These are phyloP conservation scores for Hysterium pulicare DNA, from an alignment of 2,329 filamentous ascomycete genomes.

Conservation along the genomic window DNA sequence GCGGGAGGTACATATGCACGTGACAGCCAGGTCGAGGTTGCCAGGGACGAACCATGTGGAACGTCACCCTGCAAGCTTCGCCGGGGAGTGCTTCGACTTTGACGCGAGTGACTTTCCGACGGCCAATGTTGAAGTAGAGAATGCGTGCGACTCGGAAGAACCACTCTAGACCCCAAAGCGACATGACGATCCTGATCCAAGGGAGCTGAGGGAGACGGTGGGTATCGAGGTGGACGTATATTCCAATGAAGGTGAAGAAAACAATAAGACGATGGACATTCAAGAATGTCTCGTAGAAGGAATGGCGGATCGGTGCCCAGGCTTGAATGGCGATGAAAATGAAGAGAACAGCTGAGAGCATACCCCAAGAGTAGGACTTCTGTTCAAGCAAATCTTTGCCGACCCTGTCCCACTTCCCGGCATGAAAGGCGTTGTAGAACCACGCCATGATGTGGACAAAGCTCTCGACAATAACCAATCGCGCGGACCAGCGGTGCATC, in stretches of 20 bases:
- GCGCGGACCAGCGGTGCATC: slow-evolving; percentile 77
- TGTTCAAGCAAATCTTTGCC: slow-evolving; percentile 53
- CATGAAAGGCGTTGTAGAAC: slow-evolving; percentile 61
- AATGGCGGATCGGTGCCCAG: slow-evolving; percentile 78
- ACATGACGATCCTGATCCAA: slow-evolving; percentile 70
- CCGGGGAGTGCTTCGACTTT: slow-evolving; percentile 58
- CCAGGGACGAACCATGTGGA: slow-evolving; percentile 55
- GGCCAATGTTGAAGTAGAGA: slow-evolving; percentile 52
- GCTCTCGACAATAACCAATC: slow-evolving; percentile 67
- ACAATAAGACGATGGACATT: slow-evolving; percentile 78
- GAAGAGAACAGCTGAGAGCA: slow-evolving; percentile 59
- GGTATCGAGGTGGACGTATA: slow-evolving; percentile 74
- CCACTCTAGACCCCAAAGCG: slow-evolving; percentile 73
- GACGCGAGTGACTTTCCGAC: slow-evolving; percentile 49
- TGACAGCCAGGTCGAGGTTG: slow-evolving; percentile 55
- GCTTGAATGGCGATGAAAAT: slow-evolving; percentile 66
- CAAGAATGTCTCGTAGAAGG: slow-evolving; percentile 96
- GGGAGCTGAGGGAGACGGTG: slow-evolving; percentile 65
- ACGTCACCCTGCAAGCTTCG: slow-evolving; percentile 60
- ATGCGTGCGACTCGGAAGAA: slow-evolving; percentile 48
- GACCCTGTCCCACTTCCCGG: slow-evolving; percentile 61
- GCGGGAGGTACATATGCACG: slow-evolving; percentile 59
- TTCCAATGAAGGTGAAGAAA: slow-evolving; percentile 62
- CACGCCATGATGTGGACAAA: slow-evolving; percentile 70
- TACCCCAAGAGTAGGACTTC: slow-evolving; percentile 63